Evolutionary conservation across 148 eudicot genomes (phyloP), one percentile per base, ranked within the genome.

Genomic region (Cornus controversa): DNA sequence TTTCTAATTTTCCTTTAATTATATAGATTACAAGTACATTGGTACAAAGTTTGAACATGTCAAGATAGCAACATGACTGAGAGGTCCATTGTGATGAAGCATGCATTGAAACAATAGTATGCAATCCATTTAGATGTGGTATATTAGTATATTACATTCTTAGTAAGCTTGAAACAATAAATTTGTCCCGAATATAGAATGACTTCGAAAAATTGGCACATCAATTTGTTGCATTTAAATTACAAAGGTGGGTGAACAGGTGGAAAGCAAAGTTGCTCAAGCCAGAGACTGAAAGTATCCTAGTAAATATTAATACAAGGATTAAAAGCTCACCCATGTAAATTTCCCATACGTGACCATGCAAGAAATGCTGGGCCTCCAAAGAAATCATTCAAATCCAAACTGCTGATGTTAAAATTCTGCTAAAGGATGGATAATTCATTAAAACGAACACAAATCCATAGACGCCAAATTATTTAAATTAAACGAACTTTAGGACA

Each of bases 321-420:
- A 22, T 60, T 25, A 62, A 0, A 70, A 72, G 69, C 84, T 82
- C 63, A 84, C 90, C 84, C 84, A 40, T 87, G 90, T n/a, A 87
- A 70, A 71, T 87, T 87, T 60, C 82, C 90, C 90, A 87, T 87
- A 36, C 90, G 81, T 58, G 90, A 84, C 90, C 90, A 87, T 57
- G 90, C 85, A 77, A 87, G 90, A 73, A 87, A 87, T 63, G 90
- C 90, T 29, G 90, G 87, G 28, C 90, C 90, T 77, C 90, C 90
- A 78, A 87, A 87, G 78, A 87, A 87, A 82, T 87, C 86, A 73
- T 75, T 50, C 71, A 87, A 78, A 58, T 87, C 86, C 27, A 74
- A 67, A 72, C 74, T 76, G 77, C 85, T 87, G 28, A 87, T 87
- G 66, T 87, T 87, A 80, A 84, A 87, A 3, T 75, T 84, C 87